Evolutionary conservation across 1,139 yeast species (phyloP), one percentile per base, ranked within the genome.

Genomic region (Debaryomycetaceae sp.): DNA sequence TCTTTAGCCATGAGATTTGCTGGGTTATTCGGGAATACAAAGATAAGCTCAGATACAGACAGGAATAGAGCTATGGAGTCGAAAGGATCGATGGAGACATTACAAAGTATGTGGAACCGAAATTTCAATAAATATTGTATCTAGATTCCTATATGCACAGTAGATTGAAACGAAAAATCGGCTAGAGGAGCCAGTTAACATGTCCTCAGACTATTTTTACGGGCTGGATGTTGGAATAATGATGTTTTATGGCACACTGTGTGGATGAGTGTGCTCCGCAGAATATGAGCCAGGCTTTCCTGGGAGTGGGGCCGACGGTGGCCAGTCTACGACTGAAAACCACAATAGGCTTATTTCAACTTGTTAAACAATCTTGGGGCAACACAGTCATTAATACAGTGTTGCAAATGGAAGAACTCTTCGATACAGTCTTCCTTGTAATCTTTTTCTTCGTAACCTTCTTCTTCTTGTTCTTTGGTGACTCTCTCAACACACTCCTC

Each of bases 371-470:
- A 78, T 69, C 83, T 85, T 70, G 96, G 96, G 50, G 97, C 93
- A 63, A 88, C 90, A 76, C 96, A 85, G 66, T 87, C 93, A 70
- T 88, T 89, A 62, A 91, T 63, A 76, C 96, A 89, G 71, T 93
- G 98, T 69, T 88, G 88, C 66, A 90, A 79, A 73, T 93, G 98
- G 91, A 91, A 91, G 74, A 86, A 93, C 74, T 93, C 99, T 72
- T 93, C 98, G 53, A 91, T 85, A 77, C 99, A 93, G 72, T 91
- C 96, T 75, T 91, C 98, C 73, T 91, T 90, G 78, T 88, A 78
- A n/a, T 76, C 83, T 62, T 78, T 78, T 46, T 85, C 83, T 34
- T 73, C 96, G 66, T 91, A 90, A 53, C 75, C 95, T 55, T 81
- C 85, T 61, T 88, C 91, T 72, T 88, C 87, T 76, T 77, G 80